Conservation (phyloP, 2,329 filamentous ascomycete genomes). For the Botryotinia globosa region DNA sequence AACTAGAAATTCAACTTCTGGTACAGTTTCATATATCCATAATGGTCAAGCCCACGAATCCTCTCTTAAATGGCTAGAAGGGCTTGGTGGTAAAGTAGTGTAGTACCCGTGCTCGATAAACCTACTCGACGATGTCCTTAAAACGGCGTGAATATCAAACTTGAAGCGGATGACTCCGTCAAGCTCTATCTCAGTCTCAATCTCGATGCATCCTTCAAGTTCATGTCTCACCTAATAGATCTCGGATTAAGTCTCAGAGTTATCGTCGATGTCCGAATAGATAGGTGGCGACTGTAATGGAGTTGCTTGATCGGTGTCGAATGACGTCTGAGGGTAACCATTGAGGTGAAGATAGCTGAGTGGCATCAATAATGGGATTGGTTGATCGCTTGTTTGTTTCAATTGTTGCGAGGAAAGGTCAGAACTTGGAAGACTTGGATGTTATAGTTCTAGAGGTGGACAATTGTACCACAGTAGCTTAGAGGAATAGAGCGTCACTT, state of each 20-base stretch:
- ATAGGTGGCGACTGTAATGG: background rate
- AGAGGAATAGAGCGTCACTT: background rate
- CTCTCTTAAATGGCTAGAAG: rapidly evolving
- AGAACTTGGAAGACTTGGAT: background rate
- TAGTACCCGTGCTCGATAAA: background rate
- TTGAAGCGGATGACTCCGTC: background rate
- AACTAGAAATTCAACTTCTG: background rate
- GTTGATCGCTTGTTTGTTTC: background rate
- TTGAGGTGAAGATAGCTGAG: background rate
- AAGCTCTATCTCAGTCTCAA: background rate
- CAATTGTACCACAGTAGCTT: background rate
- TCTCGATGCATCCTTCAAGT: background rate
- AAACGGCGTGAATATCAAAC: background rate
- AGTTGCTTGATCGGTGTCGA: background rate
- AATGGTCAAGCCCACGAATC: background rate
- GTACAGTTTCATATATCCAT: background rate
- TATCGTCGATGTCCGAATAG: background rate
- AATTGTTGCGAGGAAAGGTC: background rate
- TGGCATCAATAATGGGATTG: background rate
- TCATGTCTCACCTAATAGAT: background rate
- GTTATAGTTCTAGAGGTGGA: background rate
- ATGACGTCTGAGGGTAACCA: background rate
- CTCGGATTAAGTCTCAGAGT: background rate
- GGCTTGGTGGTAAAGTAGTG: background rate
- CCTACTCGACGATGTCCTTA: background rate